These are phyloP conservation scores for Rhizoclosmatium sp. DNA, from an alignment of 192 early-diverging fungal species.

Conservation along the genomic window DNA sequence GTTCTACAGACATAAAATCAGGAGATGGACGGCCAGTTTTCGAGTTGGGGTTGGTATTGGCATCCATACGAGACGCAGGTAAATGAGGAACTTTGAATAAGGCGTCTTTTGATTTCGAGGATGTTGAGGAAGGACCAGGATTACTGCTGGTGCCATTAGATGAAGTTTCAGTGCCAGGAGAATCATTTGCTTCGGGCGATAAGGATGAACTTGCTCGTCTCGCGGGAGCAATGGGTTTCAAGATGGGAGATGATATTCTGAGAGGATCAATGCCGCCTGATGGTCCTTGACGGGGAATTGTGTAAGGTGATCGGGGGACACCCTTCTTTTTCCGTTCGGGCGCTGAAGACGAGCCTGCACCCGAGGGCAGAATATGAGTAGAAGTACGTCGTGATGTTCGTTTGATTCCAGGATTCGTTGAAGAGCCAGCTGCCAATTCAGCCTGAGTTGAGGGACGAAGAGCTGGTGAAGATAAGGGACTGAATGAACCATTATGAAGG, in stretches of 20 bases:
- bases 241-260: conserved; percentile 29
- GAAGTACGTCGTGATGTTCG: conserved; percentile 22
- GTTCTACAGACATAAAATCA: neutral
- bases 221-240: neutral
- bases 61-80: conserved; percentile 10
- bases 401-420: conserved; percentile 39
- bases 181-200: neutral
- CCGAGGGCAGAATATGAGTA: conserved; percentile 17
- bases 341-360: neutral
- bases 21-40: too few relatives aligned
- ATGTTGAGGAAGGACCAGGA: neutral
- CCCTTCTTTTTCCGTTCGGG: conserved; percentile 36
- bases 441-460: conserved; percentile 51
- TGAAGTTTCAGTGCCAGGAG: conserved; percentile 1
- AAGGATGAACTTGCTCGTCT: neutral
- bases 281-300: conserved; percentile 24
- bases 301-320: conserved; percentile 46
- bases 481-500: conserved; percentile 51
- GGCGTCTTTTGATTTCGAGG: neutral
- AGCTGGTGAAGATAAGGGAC: conserved; percentile 72
- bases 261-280: conserved; percentile 1
- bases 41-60: neutral
- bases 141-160: neutral
- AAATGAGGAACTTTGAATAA: conserved; percentile 27
- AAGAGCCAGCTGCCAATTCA: conserved; percentile 42